phyloP scores from a whole-genome alignment of 768 basidiomycete species.

The Nidularia pulvinata region DNA sequence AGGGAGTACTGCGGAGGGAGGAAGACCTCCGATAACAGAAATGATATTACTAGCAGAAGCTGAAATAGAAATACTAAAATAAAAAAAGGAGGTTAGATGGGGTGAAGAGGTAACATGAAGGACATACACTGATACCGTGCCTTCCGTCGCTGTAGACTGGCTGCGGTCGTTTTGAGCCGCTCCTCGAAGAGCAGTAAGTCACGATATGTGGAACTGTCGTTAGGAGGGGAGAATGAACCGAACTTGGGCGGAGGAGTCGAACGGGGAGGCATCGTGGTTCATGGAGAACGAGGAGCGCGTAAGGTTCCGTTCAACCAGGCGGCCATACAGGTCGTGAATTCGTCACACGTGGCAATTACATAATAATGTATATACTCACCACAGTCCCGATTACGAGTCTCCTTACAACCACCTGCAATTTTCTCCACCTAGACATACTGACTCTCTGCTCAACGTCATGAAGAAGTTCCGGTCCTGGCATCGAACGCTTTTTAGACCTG shows the following conservation, averaged over 20 bases:
- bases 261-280: conserved; percentile 35
- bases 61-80: conserved; percentile 72
- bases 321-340: too few relatives aligned
- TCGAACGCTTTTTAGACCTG: too few relatives aligned
- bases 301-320: too few relatives aligned
- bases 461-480: too few relatives aligned
- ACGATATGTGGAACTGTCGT: conserved; percentile 79
- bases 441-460: too few relatives aligned
- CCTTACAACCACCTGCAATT: too few relatives aligned
- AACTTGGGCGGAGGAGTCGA: conserved; percentile 32
- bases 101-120: conserved; percentile 9
- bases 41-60: conserved; percentile 63
- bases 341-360: too few relatives aligned
- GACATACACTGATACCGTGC: conserved; percentile 78
- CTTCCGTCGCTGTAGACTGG: conserved; percentile 77
- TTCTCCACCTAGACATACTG: too few relatives aligned
- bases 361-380: too few relatives aligned
- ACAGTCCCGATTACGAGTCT: too few relatives aligned
- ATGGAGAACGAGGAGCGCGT: too few relatives aligned
- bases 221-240: conserved; percentile 46
- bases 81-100: too few relatives aligned
- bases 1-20: conserved; percentile 63
- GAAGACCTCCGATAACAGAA: conserved; percentile 77
- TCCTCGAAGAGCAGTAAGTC: conserved; percentile 96
- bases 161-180: conserved; percentile 91